Evolutionary conservation across 2,329 filamentous ascomycete species (phyloP).

Genomic region (Fusarium piperis): DNA sequence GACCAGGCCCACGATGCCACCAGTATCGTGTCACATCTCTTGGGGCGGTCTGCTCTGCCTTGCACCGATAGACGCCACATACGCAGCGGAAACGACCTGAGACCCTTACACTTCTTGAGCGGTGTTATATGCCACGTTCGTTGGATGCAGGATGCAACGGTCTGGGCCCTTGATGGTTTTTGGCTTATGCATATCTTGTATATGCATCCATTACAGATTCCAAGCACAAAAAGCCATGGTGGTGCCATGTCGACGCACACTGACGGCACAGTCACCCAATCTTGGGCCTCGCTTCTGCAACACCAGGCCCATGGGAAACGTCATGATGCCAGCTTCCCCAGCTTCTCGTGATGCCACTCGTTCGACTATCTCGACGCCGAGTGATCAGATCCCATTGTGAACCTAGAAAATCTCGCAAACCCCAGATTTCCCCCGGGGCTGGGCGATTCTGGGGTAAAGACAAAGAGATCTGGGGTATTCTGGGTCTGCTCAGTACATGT

Average conservation of each 20-base stretch:
- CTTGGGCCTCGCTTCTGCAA: conserved; percentile 14
- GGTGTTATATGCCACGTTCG: conserved; percentile 19
- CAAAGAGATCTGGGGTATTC: neutral
- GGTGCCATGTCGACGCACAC: conserved; percentile 22
- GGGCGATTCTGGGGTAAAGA: conserved; percentile 18
- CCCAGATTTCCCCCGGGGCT: neutral
- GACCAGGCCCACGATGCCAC: conserved; percentile 11
- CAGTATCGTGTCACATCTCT: conserved; percentile 16
- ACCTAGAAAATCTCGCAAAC: neutral
- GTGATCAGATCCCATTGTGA: conserved; percentile 3
- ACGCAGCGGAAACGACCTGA: neutral
- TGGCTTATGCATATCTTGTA: neutral
- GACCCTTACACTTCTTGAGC: neutral
- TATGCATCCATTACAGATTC: neutral
- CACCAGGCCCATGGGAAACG: conserved; percentile 5
- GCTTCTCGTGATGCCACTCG: neutral
- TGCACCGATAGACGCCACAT: neutral
- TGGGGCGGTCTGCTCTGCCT: neutral
- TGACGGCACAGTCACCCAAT: conserved; percentile 22
- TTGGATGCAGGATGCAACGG: neutral
- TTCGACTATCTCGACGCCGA: conserved; percentile 6
- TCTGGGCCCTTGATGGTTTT: conserved; percentile 1
- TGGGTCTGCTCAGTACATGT: neutral
- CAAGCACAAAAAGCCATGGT: conserved; percentile 8
- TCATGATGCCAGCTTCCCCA: conserved; percentile 3